A percentile compares a stretch with the other conserved stretches of the same genome.
Evolutionary conservation across 2,329 filamentous ascomycete species (phyloP).

Genomic region (Phoma sp.): DNA sequence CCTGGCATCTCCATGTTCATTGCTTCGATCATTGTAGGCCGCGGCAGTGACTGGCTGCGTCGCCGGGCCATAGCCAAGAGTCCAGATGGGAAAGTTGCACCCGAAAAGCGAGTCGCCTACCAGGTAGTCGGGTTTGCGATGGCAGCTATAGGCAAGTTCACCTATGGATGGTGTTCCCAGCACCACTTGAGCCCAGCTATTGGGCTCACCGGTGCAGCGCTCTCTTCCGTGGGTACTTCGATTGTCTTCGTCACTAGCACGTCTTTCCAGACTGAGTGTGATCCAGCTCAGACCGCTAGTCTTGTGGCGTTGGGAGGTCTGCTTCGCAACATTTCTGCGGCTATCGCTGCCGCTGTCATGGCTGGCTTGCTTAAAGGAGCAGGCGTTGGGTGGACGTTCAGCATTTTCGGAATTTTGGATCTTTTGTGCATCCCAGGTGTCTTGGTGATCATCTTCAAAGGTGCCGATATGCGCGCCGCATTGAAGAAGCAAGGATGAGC

Average conservation of each 20-base stretch:
- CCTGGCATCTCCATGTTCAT: conserved; percentile 42
- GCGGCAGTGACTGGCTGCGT: conserved; percentile 48
- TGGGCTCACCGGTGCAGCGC: conserved; percentile 29
- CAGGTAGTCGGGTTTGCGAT: conserved; percentile 51
- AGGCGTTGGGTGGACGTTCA: conserved; percentile 52
- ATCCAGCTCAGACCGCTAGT: conserved; percentile 48
- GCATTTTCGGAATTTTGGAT: conserved; percentile 46
- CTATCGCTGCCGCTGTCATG: conserved; percentile 49
- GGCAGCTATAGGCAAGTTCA: conserved; percentile 46
- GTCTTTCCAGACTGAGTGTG: conserved; percentile 51
- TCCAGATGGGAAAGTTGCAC: conserved; percentile 36
- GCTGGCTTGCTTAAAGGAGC: conserved; percentile 41
- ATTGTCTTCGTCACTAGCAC: conserved; percentile 52
- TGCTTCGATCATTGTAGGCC: conserved; percentile 48
- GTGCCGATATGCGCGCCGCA: conserved; percentile 29
- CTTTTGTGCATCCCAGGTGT: conserved; percentile 33
- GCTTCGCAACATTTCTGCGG: conserved; percentile 50
- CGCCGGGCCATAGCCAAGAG: conserved; percentile 34
- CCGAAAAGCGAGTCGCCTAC: conserved; percentile 49
- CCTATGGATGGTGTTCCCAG: conserved; percentile 52
- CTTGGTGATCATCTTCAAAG: conserved; percentile 28
- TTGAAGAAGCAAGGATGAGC: conserved; percentile 23
- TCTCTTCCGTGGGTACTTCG: conserved; percentile 47
- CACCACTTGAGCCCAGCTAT: conserved; percentile 29
- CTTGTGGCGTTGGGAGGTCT: conserved; percentile 51